Evolutionary conservation across 176 grass and related monocot species (phyloP).

Genomic region (Pontederia crassipes): DNA sequence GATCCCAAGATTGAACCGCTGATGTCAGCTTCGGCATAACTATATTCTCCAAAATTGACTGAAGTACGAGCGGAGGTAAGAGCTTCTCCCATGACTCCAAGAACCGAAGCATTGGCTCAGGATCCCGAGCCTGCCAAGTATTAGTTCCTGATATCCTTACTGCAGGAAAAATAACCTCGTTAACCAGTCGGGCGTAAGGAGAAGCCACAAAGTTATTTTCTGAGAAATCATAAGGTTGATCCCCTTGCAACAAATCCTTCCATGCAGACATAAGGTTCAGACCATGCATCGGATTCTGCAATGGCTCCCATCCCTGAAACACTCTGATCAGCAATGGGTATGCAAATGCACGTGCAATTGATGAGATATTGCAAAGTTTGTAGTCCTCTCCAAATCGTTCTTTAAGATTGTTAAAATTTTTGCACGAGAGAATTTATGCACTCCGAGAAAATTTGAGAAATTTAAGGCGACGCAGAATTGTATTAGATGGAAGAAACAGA

Average conservation of each 20-base stretch:
- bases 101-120: constrained; percentile 79
- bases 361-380: constrained; percentile 64
- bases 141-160: constrained; percentile 71
- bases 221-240: constrained; percentile 58
- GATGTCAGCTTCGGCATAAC: constrained; percentile 75
- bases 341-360: constrained; percentile 54
- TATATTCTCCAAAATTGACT: constrained; percentile 66
- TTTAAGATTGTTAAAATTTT: constrained; percentile 50
- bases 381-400: constrained; percentile 44
- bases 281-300: constrained; percentile 58
- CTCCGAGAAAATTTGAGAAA: too few species aligned
- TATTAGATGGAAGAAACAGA: too few species aligned
- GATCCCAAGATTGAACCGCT: constrained; percentile 78
- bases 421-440: too few species aligned
- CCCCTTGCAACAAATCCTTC: constrained; percentile 65
- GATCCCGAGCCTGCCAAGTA: constrained; percentile 72
- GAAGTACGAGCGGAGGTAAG: constrained; percentile 48
- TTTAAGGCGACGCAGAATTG: too few species aligned
- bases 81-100: constrained; percentile 57
- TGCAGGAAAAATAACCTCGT: constrained; percentile 63
- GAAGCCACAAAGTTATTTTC: constrained; percentile 33
- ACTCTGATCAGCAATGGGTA: constrained; percentile 44
- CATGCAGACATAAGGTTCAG: constrained; percentile 52
- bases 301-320: constrained; percentile 79
- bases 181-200: constrained; percentile 69